Conservation (phyloP, 148 eudicot species). For the Nepenthes mirabilis region DNA sequence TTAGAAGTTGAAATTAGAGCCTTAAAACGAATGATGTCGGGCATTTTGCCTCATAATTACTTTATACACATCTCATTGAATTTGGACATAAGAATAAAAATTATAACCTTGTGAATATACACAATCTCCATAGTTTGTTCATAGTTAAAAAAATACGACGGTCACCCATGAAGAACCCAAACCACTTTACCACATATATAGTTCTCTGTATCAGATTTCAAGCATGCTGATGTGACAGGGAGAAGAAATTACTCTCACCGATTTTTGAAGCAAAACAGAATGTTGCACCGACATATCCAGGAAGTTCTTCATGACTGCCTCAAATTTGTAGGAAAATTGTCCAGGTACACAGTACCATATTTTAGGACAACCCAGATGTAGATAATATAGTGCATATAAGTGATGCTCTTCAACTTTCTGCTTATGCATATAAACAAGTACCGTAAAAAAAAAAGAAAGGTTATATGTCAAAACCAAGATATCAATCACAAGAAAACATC, state of each 20-base stretch:
- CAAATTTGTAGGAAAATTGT: conserved; percentile 32
- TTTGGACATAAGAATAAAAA: neutral
- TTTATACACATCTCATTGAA: no score
- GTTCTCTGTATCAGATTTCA: neutral
- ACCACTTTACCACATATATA: no score
- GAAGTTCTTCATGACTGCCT: conserved; percentile 33
- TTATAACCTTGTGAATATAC: neutral
- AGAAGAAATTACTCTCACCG: conserved; percentile 25
- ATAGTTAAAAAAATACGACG: no score
- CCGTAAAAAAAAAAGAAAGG: neutral
- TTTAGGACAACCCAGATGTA: conserved; percentile 58
- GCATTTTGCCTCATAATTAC: no score
- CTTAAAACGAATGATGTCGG: no score
- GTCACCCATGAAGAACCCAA: no score
- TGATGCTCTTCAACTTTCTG: conserved; percentile 64
- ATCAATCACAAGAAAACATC: neutral
- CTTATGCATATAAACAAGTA: conserved; percentile 3
- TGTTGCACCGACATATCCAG: conserved; percentile 19
- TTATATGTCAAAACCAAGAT: neutral
- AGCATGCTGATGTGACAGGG: neutral
- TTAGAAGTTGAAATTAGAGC: no score
- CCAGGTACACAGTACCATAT: conserved; percentile 68
- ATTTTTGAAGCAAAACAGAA: conserved; percentile 25
- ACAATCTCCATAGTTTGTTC: neutral
- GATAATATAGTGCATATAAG: conserved; percentile 50